These are phyloP conservation scores for Suillus decipiens DNA, from an alignment of 768 basidiomycete genomes.

Conservation along the genomic window DNA sequence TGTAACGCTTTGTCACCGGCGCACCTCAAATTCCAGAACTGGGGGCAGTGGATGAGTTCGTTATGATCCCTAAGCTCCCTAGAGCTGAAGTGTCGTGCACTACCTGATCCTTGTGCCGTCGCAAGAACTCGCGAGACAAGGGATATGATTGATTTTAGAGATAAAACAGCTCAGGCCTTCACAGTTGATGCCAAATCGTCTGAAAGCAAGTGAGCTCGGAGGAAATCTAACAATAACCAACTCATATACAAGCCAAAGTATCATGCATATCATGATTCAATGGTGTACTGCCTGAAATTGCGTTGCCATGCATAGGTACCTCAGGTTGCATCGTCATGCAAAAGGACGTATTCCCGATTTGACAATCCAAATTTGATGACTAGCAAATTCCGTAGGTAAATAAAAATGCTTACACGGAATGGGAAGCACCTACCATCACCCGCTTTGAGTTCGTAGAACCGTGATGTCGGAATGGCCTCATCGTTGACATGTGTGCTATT, in stretches of 20 bases:
- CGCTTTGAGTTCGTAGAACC: slow-evolving; percentile 82
- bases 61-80: neutral
- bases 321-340: slow-evolving; percentile 72
- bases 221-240: neutral
- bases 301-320: neutral
- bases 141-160: neutral
- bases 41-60: neutral
- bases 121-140: neutral
- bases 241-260: neutral
- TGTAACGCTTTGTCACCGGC: neutral
- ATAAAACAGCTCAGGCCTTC: neutral
- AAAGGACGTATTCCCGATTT: slow-evolving; percentile 78
- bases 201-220: neutral
- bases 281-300: neutral
- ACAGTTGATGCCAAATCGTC: neutral
- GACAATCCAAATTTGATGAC: slow-evolving; percentile 88
- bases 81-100: neutral
- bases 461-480: slow-evolving; percentile 76
- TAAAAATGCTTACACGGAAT: neutral
- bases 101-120: neutral
- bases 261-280: neutral
- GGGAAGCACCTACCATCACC: slow-evolving; percentile 65
- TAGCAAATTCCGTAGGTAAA: slow-evolving; percentile 31
- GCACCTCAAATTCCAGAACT: neutral
- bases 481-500: slow-evolving; percentile 94